phyloP scores from a whole-genome alignment of 331 rosid species.

The Acacia concinna region DNA sequence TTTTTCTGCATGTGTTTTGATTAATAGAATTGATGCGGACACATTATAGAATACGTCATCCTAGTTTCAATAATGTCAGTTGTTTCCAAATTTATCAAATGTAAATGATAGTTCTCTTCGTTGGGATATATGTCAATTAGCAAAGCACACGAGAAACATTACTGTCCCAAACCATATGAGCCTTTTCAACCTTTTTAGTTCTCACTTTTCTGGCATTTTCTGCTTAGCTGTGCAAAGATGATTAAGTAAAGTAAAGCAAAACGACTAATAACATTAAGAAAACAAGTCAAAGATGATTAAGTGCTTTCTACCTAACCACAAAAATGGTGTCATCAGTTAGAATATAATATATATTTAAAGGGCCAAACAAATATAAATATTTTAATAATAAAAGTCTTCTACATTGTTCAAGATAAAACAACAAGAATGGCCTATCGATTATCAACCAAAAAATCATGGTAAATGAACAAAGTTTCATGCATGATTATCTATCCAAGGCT shows the following conservation, averaged over 20 bases:
- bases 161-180: background rate
- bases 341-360: background rate
- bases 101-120: background rate
- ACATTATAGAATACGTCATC: background rate
- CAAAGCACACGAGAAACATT: background rate
- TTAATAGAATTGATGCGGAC: background rate
- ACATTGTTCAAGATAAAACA: constrained; percentile 6
- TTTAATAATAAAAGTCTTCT: background rate
- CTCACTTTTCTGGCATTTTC: constrained; percentile 7
- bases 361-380: background rate
- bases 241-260: constrained; percentile 17
- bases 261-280: constrained; percentile 5
- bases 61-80: background rate
- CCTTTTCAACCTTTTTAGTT: background rate
- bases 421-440: background rate
- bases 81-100: background rate
- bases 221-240: background rate
- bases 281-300: constrained; percentile 26
- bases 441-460: constrained; percentile 13
- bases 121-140: background rate
- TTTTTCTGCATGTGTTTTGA: background rate
- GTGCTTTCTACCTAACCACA: constrained; percentile 52
- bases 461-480: background rate
- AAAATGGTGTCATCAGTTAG: background rate
- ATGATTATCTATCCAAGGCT: background rate